phyloP scores from a whole-genome alignment of 1,139 yeast genomes.

The Candida sanyaensis region DNA sequence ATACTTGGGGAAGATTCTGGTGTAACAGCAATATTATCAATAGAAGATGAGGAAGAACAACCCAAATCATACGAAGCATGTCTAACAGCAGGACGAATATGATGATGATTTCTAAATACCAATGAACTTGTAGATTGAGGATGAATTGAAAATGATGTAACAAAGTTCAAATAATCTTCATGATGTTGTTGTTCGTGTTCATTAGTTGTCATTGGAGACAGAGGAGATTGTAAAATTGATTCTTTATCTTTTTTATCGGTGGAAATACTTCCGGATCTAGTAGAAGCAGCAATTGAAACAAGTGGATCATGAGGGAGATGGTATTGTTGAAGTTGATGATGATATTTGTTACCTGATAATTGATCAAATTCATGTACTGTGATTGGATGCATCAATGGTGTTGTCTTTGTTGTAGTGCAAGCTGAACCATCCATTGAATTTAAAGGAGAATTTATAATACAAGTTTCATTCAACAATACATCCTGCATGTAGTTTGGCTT shows the following conservation, averaged over 20 bases:
- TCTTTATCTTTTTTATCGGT: not conserved
- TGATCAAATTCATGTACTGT: not conserved
- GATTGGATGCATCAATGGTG: conserved; percentile 3
- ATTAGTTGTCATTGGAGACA: conserved; percentile 1
- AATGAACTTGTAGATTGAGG: not conserved
- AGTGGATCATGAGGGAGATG: not conserved
- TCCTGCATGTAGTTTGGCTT: conserved; percentile 6
- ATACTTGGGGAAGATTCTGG: not conserved
- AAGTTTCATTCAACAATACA: conserved; percentile 5
- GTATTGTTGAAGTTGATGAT: not conserved
- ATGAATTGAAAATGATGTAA: not conserved
- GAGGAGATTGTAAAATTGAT: conserved; percentile 1
- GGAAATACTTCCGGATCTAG: not conserved
- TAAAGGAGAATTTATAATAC: conserved; percentile 1
- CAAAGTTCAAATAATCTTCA: conserved; percentile 1
- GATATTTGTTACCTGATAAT: not conserved
- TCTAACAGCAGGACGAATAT: not conserved
- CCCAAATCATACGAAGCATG: not conserved
- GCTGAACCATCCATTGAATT: conserved; percentile 4
- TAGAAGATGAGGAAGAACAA: not conserved
- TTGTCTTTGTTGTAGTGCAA: conserved; percentile 3
- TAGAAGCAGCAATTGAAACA: not conserved
- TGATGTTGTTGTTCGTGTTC: not conserved
- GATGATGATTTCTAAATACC: not conserved
- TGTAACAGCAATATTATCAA: not conserved